Evolutionary conservation across 2,329 filamentous ascomycete genomes (phyloP), one percentile per base, ranked within the genome.

Genomic region (Cytospora chrysosperma): DNA sequence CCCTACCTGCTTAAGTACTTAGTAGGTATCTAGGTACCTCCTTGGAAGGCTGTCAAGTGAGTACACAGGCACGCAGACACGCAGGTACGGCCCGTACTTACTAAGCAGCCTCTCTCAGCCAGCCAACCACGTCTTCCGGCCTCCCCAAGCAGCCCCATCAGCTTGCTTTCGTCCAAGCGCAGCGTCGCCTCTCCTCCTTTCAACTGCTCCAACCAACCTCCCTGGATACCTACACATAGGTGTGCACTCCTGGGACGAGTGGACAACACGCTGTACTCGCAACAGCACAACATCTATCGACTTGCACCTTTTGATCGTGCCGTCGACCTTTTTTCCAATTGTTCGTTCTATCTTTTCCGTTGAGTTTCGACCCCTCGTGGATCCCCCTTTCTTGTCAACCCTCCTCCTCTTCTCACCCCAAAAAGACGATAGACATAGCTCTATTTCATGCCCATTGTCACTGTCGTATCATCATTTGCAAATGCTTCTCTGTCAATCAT

Each of bases 261-360:
- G 64, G 51, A 56, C 32, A 30, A 55, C 62, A n/a, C 52, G 61
- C 61, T 59, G 54, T 32, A 54, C 40, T 61, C 57, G 53, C 54
- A 53, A 61, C 61, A 32, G 60, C 61, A 34, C 56, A 49, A 40
- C 49, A 64, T 58, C 53, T 40, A 34, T 34, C 30, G 57, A 59
- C 57, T 61, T 53, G 61, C 57, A 53, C 55, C 32, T 27, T 63
- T 60, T 59, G 55, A 50, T 64, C 43, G 61, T 53, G 61, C 50
- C 58, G 65, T 62, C 56, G 56, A 47, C 55, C 37, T 37, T 58
- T 53, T 56, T 53, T 43, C 15, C 50, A 63, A 67, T 69, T 69
- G 68, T 69, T 69, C 67, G 68, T 70, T 65, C 49, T 43, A 56
- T 65, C 64, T 63, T 62, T 68, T 62, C 66, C 56, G 62, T 66